Evolutionary conservation across 805 yeast species (phyloP).

Genomic region (Candida golubevii): DNA sequence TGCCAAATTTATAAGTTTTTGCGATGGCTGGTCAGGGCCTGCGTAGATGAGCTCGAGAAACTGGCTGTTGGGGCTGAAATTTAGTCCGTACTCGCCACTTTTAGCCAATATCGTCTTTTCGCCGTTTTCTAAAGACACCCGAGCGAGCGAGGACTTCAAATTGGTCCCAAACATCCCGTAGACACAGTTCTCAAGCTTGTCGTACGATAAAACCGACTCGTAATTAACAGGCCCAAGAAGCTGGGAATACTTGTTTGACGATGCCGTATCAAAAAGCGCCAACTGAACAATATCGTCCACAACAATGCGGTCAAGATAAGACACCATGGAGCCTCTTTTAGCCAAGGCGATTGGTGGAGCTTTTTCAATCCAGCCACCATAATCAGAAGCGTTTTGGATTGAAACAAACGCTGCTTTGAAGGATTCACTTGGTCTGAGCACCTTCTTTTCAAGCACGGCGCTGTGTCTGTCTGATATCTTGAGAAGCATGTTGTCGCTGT

Average conservation of each 20-base stretch:
- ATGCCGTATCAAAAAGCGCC: constrained; percentile 19
- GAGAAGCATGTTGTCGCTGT: constrained; percentile 12
- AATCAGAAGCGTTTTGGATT: constrained; percentile 10
- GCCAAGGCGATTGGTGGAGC: constrained; percentile 13
- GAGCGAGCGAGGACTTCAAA: constrained; percentile 9
- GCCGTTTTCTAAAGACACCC: constrained; percentile 3
- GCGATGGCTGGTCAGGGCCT: constrained; percentile 27
- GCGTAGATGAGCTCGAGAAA: constrained; percentile 18
- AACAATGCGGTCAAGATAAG: constrained; percentile 23
- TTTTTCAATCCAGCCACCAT: constrained; percentile 24
- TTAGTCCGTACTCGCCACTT: constrained; percentile 15
- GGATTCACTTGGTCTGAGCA: constrained; percentile 10
- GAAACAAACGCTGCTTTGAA: constrained; percentile 3
- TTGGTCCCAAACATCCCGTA: constrained; percentile 17
- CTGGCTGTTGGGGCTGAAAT: constrained; percentile 22
- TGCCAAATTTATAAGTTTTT: constrained; percentile 19
- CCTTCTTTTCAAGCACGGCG: constrained; percentile 13
- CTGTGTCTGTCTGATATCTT: constrained; percentile 23
- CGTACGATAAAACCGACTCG: constrained; percentile 16
- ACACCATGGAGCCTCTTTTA: constrained; percentile 3
- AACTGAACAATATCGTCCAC: constrained; percentile 15
- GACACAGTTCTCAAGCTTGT: constrained; percentile 14
- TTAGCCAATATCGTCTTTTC: constrained; percentile 1
- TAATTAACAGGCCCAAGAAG: constrained; percentile 18
- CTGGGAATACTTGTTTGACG: constrained; percentile 10